Evolutionary conservation across 179 eudicot genomes (phyloP), one percentile per base, ranked within the genome.

Genomic region (Gypsophila paniculata): DNA sequence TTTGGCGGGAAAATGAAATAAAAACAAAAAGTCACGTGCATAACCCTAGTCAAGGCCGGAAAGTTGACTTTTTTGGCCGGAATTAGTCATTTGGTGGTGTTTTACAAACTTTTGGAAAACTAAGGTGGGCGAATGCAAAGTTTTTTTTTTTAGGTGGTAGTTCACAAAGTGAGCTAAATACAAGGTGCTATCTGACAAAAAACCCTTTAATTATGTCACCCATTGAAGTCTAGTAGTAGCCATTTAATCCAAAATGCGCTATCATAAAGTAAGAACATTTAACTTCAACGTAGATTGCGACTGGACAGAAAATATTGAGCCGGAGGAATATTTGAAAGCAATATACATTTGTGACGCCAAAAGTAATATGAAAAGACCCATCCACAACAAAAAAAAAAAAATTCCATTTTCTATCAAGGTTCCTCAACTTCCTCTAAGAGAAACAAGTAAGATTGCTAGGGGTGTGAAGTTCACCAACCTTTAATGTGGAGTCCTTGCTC

Each of bases 401-500:
- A 13, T 15, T 25, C 12, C 59, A 23, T 15, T 44, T 22, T 42
- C 22, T n/a, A 46, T 26, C 10, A 61, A 11, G 42, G 68, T 11
- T 22, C 61, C n/a, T 19, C 26, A 32, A 22, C 61, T 11, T 48
- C 13, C 17, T 2, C 14, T 11, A 14, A 13, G 52, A 60, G n/a
- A 18, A 0, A n/a, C 7, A 7, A 19, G 2, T 18, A 12, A n/a
- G 15, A 39, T 8, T 70, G 10, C 10, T 14, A 51, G 7, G 60
- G 8, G 39, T 29, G 17, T 6, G 13, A 29, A 23, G 52, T 68
- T 38, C 42, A 78, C 71, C 54, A 84, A 86, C 98, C 97, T 94
- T 94, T 34, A 92, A 67, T 5, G 99, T 94, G 17, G 97, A 92
- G 82, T 94, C 99, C 83, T 92, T 94, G 93, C 99, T 94, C 57